Evolutionary conservation across 148 eudicot species (phyloP).

Genomic region (Limonium bicolor): DNA sequence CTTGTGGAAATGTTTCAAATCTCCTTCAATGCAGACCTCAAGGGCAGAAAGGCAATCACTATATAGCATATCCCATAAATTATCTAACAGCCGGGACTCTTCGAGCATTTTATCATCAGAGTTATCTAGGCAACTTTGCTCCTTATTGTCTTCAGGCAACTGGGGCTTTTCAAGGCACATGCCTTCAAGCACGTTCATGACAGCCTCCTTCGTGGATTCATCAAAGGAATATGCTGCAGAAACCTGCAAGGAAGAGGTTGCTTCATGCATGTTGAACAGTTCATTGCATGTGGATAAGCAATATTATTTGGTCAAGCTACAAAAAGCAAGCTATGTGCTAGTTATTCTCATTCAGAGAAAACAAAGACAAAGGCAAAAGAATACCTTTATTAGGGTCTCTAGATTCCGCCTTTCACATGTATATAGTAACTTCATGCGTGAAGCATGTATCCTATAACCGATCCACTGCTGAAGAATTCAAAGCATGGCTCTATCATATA

Average conservation of each 20-base stretch:
- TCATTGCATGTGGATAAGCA: no score
- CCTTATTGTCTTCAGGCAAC: slow-evolving; percentile 13
- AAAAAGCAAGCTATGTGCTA: not conserved
- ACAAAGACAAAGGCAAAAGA: not conserved
- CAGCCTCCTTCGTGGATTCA: slow-evolving; percentile 49
- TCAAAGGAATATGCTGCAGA: slow-evolving; percentile 52
- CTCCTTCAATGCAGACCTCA: slow-evolving; percentile 83
- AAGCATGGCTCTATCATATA: slow-evolving; percentile 59
- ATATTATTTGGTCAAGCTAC: no score
- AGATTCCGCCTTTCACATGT: slow-evolving; percentile 43
- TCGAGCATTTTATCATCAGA: slow-evolving; percentile 13
- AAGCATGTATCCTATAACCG: slow-evolving; percentile 97
- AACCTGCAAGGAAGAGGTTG: no score
- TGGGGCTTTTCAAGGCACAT: slow-evolving; percentile 19
- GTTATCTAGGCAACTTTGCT: slow-evolving; percentile 8
- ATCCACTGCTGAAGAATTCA: slow-evolving; percentile 92
- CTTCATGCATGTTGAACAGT: no score
- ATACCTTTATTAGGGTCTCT: slow-evolving; percentile 71
- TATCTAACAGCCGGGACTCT: slow-evolving; percentile 27
- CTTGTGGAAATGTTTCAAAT: slow-evolving; percentile 95
- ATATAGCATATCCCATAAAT: slow-evolving; percentile 66
- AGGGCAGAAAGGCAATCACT: slow-evolving; percentile 89
- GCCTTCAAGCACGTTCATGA: slow-evolving; percentile 25
- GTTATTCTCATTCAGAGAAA: not conserved
- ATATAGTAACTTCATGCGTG: slow-evolving; percentile 84